Conservation (phyloP, 148 eudicot genomes). For the Beta vulgaris region DNA sequence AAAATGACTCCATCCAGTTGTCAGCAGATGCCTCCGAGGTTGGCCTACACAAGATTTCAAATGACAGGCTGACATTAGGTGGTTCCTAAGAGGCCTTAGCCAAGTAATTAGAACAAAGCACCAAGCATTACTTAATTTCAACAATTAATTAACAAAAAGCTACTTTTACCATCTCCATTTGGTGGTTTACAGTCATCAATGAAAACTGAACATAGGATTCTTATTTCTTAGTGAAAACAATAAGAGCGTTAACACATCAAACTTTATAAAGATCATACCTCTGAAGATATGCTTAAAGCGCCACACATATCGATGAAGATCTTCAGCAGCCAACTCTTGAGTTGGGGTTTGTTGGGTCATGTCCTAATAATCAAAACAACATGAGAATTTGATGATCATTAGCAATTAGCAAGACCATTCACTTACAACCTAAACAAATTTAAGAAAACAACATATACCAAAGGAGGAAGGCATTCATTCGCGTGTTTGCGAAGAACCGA, state of each 20-base stretch:
- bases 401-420: neutral
- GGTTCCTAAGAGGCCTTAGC: neutral
- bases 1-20: slow-evolving; percentile 99
- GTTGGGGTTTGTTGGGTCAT: slow-evolving; percentile 80
- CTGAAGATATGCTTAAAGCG: slow-evolving; percentile 91
- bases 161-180: neutral
- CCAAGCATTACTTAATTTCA: slow-evolving; percentile 3
- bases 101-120: slow-evolving; percentile 1
- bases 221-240: neutral
- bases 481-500: slow-evolving; percentile 96
- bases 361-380: slow-evolving; percentile 46
- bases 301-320: slow-evolving; percentile 88
- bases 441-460: slow-evolving; percentile 41
- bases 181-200: neutral
- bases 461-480: slow-evolving; percentile 83
- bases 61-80: neutral
- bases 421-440: neutral
- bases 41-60: slow-evolving; percentile 49
- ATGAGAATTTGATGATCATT: neutral
- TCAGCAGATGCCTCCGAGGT: slow-evolving; percentile 93
- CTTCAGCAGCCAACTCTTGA: slow-evolving; percentile 79
- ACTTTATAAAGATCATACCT: slow-evolving; percentile 44
- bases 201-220: neutral
- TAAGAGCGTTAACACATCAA: neutral
- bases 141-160: neutral